A percentile compares a stretch with the other conserved stretches of the same genome.
Evolutionary conservation across 495 filamentous ascomycete species (phyloP).

Genomic region (Penicillium antarcticum): DNA sequence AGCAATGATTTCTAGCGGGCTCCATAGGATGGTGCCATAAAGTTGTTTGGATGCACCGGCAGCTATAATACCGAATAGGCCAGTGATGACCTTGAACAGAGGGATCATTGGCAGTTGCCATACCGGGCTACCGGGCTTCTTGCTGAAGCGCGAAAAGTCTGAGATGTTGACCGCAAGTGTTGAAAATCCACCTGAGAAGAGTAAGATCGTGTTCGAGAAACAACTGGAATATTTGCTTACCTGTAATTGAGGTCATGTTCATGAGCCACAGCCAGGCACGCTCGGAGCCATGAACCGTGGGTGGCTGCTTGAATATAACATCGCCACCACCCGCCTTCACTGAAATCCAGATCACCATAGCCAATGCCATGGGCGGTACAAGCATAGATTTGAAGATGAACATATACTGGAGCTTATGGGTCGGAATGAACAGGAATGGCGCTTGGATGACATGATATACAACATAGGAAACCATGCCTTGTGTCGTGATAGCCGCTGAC

Average conservation of each 20-base stretch:
- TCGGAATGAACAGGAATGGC: constrained; percentile 46
- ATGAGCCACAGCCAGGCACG: constrained; percentile 15
- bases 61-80: constrained; percentile 48
- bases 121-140: constrained; percentile 46
- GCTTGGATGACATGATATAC: constrained; percentile 48
- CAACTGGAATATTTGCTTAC: background rate
- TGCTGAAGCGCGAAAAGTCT: constrained; percentile 60
- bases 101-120: constrained; percentile 57
- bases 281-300: constrained; percentile 12
- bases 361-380: constrained; percentile 20
- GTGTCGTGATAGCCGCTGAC: constrained; percentile 46
- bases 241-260: constrained; percentile 17
- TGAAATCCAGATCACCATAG: constrained; percentile 3
- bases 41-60: constrained; percentile 47
- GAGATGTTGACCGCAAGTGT: constrained; percentile 51
- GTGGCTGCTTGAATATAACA: constrained; percentile 4
- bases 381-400: constrained; percentile 48
- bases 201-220: background rate
- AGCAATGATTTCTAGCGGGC: constrained; percentile 48
- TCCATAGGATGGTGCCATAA: constrained; percentile 52
- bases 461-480: constrained; percentile 46
- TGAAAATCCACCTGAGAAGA: constrained; percentile 5
- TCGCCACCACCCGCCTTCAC: no score
- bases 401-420: constrained; percentile 47
- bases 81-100: constrained; percentile 51